Conservation (phyloP, 1,284 basidiomycete species). For the Schizophyllum amplum region DNA sequence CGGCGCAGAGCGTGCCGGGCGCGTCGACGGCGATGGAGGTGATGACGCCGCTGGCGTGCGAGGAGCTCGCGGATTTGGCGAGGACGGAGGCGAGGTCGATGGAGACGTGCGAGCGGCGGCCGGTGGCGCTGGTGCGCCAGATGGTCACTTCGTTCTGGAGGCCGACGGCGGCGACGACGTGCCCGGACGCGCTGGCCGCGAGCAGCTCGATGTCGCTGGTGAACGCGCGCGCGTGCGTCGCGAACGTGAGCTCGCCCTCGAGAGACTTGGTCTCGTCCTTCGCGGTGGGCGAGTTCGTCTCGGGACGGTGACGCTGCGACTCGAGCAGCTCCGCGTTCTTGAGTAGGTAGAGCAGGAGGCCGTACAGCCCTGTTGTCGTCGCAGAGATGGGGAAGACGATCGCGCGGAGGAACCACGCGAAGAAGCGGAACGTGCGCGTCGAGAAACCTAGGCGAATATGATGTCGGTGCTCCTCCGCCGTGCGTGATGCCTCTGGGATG, state of each 20-base stretch:
- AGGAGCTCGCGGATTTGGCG: conserved; percentile 37
- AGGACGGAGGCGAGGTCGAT: conserved; percentile 47
- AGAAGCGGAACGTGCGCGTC: conserved; percentile 39
- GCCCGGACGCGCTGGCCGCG: conserved; percentile 60
- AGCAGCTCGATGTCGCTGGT: conserved; percentile 77
- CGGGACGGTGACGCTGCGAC: conserved; percentile 62
- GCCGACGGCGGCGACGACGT: conserved; percentile 61
- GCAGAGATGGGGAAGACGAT: conserved; percentile 79
- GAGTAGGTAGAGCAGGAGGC: conserved; percentile 80
- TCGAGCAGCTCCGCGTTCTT: conserved; percentile 90
- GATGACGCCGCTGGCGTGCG: conserved; percentile 37
- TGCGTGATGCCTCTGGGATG: conserved; percentile 2
- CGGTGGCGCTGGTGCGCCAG: conserved; percentile 38
- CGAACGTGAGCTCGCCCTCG: conserved; percentile 46
- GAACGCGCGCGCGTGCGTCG: conserved; percentile 70
- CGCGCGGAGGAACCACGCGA: conserved; percentile 74
- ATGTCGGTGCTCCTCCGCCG: conserved; percentile 17
- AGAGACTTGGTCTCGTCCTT: conserved; percentile 30
- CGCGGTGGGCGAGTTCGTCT: conserved; percentile 22
- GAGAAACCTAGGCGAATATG: conserved; percentile 34
- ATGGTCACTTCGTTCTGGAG: conserved; percentile 69
- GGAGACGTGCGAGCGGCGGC: conserved; percentile 34
- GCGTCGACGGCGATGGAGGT: conserved; percentile 55
- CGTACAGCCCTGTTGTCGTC: conserved; percentile 72
- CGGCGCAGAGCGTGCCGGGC: conserved; percentile 47